Evolutionary conservation across 768 basidiomycete species (phyloP).

Genomic region (Leccinum rimulosum): DNA sequence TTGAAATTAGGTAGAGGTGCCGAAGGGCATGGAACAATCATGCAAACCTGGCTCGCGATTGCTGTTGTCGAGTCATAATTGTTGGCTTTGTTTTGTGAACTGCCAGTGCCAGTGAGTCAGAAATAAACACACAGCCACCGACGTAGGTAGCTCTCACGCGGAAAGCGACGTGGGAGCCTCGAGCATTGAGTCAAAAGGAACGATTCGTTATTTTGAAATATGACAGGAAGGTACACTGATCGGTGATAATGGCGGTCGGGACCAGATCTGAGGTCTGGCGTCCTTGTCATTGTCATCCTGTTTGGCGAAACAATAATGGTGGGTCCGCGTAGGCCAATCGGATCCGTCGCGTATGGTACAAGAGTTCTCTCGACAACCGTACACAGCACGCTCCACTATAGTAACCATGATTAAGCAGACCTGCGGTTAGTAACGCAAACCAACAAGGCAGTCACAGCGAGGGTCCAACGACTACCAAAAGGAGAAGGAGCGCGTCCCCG

Average conservation of each 20-base stretch:
- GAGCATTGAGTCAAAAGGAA: not conserved
- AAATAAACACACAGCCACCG: not conserved
- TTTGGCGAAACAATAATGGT: not conserved
- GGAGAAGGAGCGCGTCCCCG: not conserved
- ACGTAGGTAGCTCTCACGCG: not conserved
- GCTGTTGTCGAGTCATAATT: constrained; percentile 55
- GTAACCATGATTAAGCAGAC: not conserved
- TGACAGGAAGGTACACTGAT: constrained; percentile 3
- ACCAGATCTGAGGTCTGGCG: not conserved
- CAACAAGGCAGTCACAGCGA: not conserved
- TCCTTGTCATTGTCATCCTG: not conserved
- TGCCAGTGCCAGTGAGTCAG: not conserved
- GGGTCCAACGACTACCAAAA: not conserved
- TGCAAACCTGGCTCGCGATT: constrained; percentile 55
- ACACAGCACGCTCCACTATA: not conserved
- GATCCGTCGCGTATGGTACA: not conserved
- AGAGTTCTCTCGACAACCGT: not conserved
- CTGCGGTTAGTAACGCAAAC: not conserved
- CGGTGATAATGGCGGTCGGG: not conserved
- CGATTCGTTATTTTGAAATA: not conserved
- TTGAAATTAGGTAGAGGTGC: constrained; percentile 55
- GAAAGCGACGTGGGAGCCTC: not conserved
- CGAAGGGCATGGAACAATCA: constrained; percentile 25
- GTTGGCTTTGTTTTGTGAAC: constrained; percentile 33
- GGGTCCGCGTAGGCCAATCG: not conserved